Base-by-base conservation (phyloP, 495 filamentous ascomycete genomes). In the Venustampulla echinocandica region DNA sequence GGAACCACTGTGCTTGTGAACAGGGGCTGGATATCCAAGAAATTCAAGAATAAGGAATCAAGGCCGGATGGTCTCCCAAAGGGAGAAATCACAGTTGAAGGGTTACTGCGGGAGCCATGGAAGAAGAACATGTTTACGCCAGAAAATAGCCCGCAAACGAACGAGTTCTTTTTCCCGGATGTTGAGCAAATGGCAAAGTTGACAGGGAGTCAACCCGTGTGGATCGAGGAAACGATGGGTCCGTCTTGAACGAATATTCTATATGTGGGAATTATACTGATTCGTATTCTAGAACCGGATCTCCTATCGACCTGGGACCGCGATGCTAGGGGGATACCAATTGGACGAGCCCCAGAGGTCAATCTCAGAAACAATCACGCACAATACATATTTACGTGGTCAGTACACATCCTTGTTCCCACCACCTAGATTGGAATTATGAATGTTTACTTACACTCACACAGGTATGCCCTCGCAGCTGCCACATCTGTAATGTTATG, bases 321-420 rank as follows among this genome's bases (percentile, higher is more conserved):
- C 56, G 71, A 81, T 55, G 75, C 74, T 9, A 82, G 81, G 49
- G 92, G 93, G n/a, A 81, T 92, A 32, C 92, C 92, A 1, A 90
- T 97, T 62, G 93, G 87, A n/a, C 75, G 89, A 59, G 67, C 87
- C 4, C 77, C 92, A 4, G 87, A 92, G 67, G 92, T 98, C 48
- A 94, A 92, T 64, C 66, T 98, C 63, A 77, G 85, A 60, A 98
- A 98, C 61, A 96, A 90, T 63, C 92, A 98, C 66, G 80, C 85
- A 54, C 90, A 98, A 68, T 98, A 98, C 60, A 96, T 98, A 46
- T 90, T 95, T 61, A 98, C 92, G 42, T 98, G 92, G 92, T 95
- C 77, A 79, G 47, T 36, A 18, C 21, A 13, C 40, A 18, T 21
- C 19, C 28, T 22, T 17, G 9, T 13, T 11, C 30, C 69, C 4